Evolutionary conservation across 2,329 filamentous ascomycete species (phyloP), one percentile per base, ranked within the genome.

Genomic region (Fusarium gaditjirri): DNA sequence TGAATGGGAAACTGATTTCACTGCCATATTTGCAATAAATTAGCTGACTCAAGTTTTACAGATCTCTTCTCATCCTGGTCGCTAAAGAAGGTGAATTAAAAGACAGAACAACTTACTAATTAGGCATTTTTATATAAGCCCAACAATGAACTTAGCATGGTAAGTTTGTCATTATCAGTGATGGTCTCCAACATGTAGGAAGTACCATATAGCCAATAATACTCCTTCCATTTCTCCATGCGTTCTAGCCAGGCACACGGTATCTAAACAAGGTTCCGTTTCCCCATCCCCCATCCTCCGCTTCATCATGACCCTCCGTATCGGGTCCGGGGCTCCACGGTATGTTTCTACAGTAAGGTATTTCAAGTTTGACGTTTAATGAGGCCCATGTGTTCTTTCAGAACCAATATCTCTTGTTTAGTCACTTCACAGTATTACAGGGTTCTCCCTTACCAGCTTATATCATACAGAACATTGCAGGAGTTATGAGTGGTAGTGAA

Each of bases 281-380:
- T 67, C 75, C 66, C 69, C 75, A 74, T 76, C 61, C 54, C 54
- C 56, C 65, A 56, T 66, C 65, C 63, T 61, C 61, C 73, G 63
- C 69, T 65, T 38, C 53, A 56, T 39, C 41, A 21, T 46, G 44
- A 60, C 50, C 59, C 62, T 59, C 72, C 50, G 42, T 49, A 21
- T 23, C 14, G 38, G 36, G 57, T 43, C 49, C 33, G 31, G 61
- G 65, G 63, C 56, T 67, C 61, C 57, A 68, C 41, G 41, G 47
- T 47, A 49, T 35, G 25, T 14, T 39, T 25, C 31, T 56, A 10
- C 21, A 31, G 12, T 13, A 23, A 25, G 19, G 44, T 23, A 23
- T 50, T 16, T 35, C 29, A 36, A 54, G 52, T 61, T 73, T 71
- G 43, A 55, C 53, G 38, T 27, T 3, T 7, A 31, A 25, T 21